Evolutionary conservation across 805 yeast genomes (phyloP).

Genomic region (Pichia gijzeniarum): DNA sequence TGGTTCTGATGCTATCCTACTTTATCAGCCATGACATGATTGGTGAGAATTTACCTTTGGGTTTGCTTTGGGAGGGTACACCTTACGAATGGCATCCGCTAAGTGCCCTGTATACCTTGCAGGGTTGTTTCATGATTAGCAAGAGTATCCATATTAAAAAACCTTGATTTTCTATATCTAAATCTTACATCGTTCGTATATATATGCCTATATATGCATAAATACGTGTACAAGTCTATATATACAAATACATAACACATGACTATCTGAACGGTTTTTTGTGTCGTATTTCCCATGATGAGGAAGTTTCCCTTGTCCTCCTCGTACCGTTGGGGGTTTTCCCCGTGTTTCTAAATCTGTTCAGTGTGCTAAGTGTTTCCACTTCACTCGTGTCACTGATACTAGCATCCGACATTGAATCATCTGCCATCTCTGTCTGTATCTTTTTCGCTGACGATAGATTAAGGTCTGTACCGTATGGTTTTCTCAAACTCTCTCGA

Average conservation of each 20-base stretch:
- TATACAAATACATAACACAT: not conserved
- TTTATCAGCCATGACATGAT: slow-evolving; percentile 41
- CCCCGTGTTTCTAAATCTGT: not conserved
- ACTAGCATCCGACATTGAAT: slow-evolving; percentile 6
- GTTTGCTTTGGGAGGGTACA: slow-evolving; percentile 48
- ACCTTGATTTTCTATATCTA: slow-evolving; percentile 31
- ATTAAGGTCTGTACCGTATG: slow-evolving; percentile 1
- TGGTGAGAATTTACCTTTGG: slow-evolving; percentile 54
- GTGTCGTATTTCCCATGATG: slow-evolving; percentile 23
- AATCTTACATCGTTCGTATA: not conserved
- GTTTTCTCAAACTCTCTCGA: not conserved
- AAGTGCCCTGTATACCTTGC: slow-evolving; percentile 55
- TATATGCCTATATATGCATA: not conserved
- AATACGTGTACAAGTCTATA: not conserved
- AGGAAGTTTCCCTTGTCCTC: not conserved
- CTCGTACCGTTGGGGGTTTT: not conserved
- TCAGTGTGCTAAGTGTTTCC: slow-evolving; percentile 1
- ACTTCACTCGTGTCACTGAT: slow-evolving; percentile 11
- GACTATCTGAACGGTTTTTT: slow-evolving; percentile 22
- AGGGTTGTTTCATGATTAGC: slow-evolving; percentile 88
- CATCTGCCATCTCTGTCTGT: not conserved
- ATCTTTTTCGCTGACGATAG: slow-evolving; percentile 11
- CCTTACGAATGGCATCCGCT: slow-evolving; percentile 71
- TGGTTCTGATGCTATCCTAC: slow-evolving; percentile 68
- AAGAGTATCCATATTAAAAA: slow-evolving; percentile 90